phyloP scores from a whole-genome alignment of 208 protist genomes.

The Leishmania turanica region DNA sequence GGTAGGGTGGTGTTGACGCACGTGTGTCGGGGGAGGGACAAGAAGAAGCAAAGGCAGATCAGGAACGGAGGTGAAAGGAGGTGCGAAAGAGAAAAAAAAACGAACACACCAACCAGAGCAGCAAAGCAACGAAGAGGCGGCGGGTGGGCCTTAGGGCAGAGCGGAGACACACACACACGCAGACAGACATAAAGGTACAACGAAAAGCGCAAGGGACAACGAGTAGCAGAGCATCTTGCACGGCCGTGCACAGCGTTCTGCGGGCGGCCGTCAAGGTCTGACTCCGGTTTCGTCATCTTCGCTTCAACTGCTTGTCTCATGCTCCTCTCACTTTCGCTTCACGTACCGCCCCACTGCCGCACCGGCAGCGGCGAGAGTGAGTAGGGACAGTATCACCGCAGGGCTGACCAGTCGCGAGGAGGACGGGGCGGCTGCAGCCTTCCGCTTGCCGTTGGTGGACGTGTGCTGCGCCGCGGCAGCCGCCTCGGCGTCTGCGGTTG shows the following conservation, averaged over 20 bases:
- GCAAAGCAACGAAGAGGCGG: neutral
- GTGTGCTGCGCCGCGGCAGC: slow-evolving; percentile 1
- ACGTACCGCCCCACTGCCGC: slow-evolving; percentile 21
- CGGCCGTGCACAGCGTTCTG: neutral
- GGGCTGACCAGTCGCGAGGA: slow-evolving; percentile 10
- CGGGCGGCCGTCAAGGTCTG: no score
- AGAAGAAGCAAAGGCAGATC: neutral
- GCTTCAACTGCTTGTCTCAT: neutral
- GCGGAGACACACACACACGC: neutral
- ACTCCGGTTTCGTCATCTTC: neutral
- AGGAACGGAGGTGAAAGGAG: neutral
- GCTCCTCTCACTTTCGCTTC: slow-evolving; percentile 13
- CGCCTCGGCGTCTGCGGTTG: slow-evolving; percentile 20
- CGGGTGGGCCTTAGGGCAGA: neutral
- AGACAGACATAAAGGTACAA: neutral
- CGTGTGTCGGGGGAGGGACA: neutral
- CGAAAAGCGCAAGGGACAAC: neutral
- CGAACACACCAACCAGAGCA: neutral
- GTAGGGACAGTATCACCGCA: slow-evolving; percentile 15
- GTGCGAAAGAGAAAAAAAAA: neutral
- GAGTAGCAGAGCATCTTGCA: neutral
- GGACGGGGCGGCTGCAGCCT: neutral
- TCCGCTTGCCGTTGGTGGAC: neutral
- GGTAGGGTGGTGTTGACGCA: neutral
- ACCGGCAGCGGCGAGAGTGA: slow-evolving; percentile 22